Evolutionary conservation across 2,329 filamentous ascomycete genomes (phyloP).

Genomic region (Colletotrichum spinosum): DNA sequence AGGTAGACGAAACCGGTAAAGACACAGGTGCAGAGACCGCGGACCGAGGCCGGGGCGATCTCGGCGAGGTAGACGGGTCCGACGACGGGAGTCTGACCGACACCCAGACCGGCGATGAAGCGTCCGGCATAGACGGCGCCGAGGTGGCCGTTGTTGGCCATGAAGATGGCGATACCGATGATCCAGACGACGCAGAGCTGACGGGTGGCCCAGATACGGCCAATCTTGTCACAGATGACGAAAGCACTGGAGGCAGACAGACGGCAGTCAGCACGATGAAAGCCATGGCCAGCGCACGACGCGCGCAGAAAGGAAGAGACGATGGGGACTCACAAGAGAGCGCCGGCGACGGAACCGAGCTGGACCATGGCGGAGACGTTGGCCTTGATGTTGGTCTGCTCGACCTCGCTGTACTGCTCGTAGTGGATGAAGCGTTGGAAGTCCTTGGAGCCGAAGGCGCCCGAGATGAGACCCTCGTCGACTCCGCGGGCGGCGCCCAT

Average conservation of each 20-base stretch:
- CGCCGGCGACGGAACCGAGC: constrained; percentile 79
- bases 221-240: constrained; percentile 68
- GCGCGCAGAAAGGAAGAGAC: background rate
- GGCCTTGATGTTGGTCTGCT: constrained; percentile 75
- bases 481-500: constrained; percentile 82
- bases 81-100: constrained; percentile 75
- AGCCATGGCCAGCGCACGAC: too few species aligned
- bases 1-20: constrained; percentile 72
- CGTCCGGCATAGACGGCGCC: constrained; percentile 72
- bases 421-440: constrained; percentile 72
- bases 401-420: constrained; percentile 60
- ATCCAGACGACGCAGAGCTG: constrained; percentile 69
- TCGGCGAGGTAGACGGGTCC: constrained; percentile 80
- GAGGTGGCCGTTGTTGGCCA: constrained; percentile 65
- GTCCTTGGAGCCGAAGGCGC: constrained; percentile 74
- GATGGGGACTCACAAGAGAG: constrained; percentile 61
- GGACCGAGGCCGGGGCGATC: constrained; percentile 74
- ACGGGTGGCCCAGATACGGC: constrained; percentile 72
- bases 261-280: constrained; percentile 4
- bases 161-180: constrained; percentile 68
- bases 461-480: constrained; percentile 84
- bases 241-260: constrained; percentile 60
- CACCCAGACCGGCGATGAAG: constrained; percentile 74
- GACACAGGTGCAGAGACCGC: constrained; percentile 77
- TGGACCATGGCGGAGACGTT: constrained; percentile 88